phyloP scores from a whole-genome alignment of 306 rosid species.

The Vicia faba region DNA sequence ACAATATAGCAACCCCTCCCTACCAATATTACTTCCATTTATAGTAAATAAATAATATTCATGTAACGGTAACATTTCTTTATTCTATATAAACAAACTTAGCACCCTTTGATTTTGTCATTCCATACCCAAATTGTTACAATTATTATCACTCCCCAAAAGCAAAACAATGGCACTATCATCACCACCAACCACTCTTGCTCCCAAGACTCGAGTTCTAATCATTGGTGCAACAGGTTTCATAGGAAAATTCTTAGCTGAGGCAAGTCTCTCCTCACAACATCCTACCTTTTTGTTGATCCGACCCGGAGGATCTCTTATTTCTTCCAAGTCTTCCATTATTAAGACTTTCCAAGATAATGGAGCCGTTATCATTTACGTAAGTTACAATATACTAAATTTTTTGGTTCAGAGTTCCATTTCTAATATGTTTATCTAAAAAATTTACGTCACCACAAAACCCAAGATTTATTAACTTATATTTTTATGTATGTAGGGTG shows the following conservation, averaged over 20 bases:
- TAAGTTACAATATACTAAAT: conserved; percentile 3
- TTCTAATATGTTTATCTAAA: too few relatives aligned
- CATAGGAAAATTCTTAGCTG: conserved; percentile 63
- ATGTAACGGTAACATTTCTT: neutral
- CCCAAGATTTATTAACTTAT: neutral
- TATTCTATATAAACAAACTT: conserved; percentile 9
- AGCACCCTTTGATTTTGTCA: neutral
- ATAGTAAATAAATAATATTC: neutral
- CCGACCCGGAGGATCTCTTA: conserved; percentile 40
- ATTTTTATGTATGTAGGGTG: conserved; percentile 45
- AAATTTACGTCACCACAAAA: too few relatives aligned
- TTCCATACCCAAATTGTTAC: conserved; percentile 4
- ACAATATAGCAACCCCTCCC: neutral
- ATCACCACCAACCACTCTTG: conserved; percentile 28
- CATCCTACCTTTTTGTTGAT: conserved; percentile 53
- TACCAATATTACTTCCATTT: neutral
- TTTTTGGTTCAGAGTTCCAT: neutral
- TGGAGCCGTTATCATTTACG: conserved; percentile 60
- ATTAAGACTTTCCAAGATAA: conserved; percentile 52
- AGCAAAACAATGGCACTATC: conserved; percentile 45
- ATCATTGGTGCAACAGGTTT: conserved; percentile 70
- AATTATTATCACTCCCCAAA: neutral
- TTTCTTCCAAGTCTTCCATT: conserved; percentile 40
- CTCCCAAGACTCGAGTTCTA: conserved; percentile 43
- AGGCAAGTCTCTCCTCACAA: conserved; percentile 52